Evolutionary conservation across 495 filamentous ascomycete genomes (phyloP).

Genomic region (Oleoguttula mirabilis): DNA sequence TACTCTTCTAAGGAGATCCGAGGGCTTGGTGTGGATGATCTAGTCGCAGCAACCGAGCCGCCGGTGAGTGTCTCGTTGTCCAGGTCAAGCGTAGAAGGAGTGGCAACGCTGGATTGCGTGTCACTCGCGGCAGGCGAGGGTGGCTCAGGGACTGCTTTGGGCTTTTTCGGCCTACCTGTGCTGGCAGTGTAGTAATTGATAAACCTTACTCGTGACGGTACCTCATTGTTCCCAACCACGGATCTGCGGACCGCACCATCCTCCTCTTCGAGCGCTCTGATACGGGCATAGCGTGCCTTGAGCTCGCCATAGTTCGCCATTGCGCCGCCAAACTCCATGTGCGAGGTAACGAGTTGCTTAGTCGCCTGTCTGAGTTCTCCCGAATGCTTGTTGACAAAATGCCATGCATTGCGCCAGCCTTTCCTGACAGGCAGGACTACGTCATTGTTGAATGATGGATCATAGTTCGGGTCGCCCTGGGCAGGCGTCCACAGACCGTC

Average conservation of each 20-base stretch:
- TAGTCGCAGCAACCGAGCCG: too few relatives aligned
- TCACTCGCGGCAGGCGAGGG: conserved; percentile 6
- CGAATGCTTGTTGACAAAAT: conserved; percentile 72
- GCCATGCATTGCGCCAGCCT: conserved; percentile 51
- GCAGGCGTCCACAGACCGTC: conserved; percentile 19
- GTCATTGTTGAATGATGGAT: conserved; percentile 65
- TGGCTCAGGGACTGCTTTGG: too few relatives aligned
- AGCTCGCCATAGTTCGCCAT: conserved; percentile 66
- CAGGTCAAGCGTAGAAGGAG: not conserved
- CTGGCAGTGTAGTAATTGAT: conserved; percentile 86
- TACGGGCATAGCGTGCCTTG: conserved; percentile 50
- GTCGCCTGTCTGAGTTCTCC: conserved; percentile 57
- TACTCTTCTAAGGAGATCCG: not conserved
- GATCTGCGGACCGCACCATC: conserved; percentile 32
- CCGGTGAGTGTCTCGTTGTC: not conserved
- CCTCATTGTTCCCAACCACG: conserved; percentile 6
- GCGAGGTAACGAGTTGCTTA: conserved; percentile 60
- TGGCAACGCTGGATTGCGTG: not conserved
- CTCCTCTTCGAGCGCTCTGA: conserved; percentile 59
- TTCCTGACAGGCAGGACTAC: conserved; percentile 49
- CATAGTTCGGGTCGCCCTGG: conserved; percentile 50
- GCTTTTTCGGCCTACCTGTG: conserved; percentile 50
- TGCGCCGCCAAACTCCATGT: conserved; percentile 69
- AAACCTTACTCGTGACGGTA: conserved; percentile 49
- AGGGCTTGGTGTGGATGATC: not conserved